Base-by-base conservation (phyloP, 352 stramenopile species). In the Plasmopara halstedii region DNA sequence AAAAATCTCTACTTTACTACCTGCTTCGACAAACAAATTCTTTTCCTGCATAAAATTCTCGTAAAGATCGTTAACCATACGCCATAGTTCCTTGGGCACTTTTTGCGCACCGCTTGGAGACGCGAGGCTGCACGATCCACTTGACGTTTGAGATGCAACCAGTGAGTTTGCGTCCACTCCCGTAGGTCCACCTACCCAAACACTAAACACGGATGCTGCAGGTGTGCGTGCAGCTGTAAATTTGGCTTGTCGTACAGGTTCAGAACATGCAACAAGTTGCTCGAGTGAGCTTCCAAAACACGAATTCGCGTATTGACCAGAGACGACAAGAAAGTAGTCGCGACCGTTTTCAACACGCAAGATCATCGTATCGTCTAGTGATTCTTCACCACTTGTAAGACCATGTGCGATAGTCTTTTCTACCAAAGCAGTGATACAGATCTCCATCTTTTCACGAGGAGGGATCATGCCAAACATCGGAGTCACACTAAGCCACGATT, bases 71-170 rank as follows among this genome's bases (percentile, higher is more conserved):
- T 99, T 97, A 34, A 99, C 85, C 67, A 99, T 95, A 6, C 94
- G 79, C 94, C 94, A 99, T 10, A 99, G 64, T 60, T 99, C 95
- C 61, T 98, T 98, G 0, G 96, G 96, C 10, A 99, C 83, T 42
- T 83, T 83, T 21, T 89, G 77, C 25, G 60, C 33, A 35, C 50
- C 53, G 18, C 19, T 70, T 5, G 48, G 18, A 18, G 42, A 48
- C 27, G 53, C 25, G 35, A 32, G 8, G 27, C 19, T 51, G 58
- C 53, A 49, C 72, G 74, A 8, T 51, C 37, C 58, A 75, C 63
- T 46, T 72, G 59, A 23, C 48, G 64, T 15, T 73, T 52, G 33
- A 2, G 62, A 34, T 13, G 45, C 46, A 11, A 59, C 47, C 15
- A 62, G 26, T 10, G 56, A 54, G 3, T 50, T 61, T 0, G 64